Conservation (phyloP, 1,284 basidiomycete species). For the Singerocomus rubriflavus region DNA sequence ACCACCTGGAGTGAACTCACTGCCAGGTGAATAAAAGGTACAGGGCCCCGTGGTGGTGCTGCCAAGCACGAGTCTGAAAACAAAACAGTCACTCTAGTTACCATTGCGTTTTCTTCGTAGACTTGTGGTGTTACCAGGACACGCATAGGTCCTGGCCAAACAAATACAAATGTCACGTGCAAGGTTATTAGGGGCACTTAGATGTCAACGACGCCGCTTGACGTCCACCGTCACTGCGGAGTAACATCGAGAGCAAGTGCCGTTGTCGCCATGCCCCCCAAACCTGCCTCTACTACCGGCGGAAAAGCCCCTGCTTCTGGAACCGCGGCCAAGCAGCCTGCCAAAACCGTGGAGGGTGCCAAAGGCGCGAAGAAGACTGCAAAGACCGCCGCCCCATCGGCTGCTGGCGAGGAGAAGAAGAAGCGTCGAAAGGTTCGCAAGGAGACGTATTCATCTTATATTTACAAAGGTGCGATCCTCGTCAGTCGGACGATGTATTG, state of each 20-base stretch:
- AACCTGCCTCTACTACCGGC: slow-evolving; percentile 73
- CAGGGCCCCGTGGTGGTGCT: slow-evolving; percentile 87
- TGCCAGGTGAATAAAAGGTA: slow-evolving; percentile 52
- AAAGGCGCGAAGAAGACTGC: slow-evolving; percentile 87
- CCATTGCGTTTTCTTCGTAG: too few species aligned
- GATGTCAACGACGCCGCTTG: slow-evolving; percentile 13
- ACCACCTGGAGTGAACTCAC: slow-evolving; percentile 13
- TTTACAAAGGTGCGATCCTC: slow-evolving; percentile 74
- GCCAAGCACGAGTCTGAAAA: slow-evolving; percentile 62
- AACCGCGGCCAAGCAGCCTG: slow-evolving; percentile 72
- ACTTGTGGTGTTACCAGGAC: slow-evolving; percentile 13
- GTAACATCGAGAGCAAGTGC: neutral
- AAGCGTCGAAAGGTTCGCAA: slow-evolving; percentile 76
- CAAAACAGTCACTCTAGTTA: neutral
- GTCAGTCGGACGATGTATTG: neutral
- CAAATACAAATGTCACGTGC: slow-evolving; percentile 41
- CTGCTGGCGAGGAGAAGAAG: slow-evolving; percentile 81
- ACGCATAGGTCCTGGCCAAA: slow-evolving; percentile 41
- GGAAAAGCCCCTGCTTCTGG: slow-evolving; percentile 80
- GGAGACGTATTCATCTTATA: slow-evolving; percentile 93
- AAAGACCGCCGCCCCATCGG: slow-evolving; percentile 58
- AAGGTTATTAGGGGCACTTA: slow-evolving; percentile 36
- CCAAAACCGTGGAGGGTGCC: slow-evolving; percentile 64
- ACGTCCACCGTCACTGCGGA: slow-evolving; percentile 19
- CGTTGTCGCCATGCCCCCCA: slow-evolving; percentile 57